phyloP scores from a whole-genome alignment of 176 grass and related monocot genomes.

The Raddia distichophylla region DNA sequence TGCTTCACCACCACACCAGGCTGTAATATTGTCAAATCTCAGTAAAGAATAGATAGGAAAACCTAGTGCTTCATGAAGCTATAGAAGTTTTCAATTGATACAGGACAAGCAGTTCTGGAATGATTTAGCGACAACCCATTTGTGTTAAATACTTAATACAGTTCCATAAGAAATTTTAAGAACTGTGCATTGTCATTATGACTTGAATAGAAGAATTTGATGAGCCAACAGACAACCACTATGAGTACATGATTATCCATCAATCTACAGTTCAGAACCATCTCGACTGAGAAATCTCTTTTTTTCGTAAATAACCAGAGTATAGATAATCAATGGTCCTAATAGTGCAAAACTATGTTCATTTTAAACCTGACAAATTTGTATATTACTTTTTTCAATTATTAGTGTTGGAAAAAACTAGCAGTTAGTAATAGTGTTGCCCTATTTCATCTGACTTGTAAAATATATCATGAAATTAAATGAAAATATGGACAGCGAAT shows the following conservation, averaged over 20 bases:
- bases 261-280: background rate
- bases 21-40: constrained; percentile 58
- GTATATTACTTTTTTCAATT: background rate
- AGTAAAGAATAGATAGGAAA: constrained; percentile 20
- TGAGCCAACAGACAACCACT: background rate
- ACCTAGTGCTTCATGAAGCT: background rate
- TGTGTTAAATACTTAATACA: background rate
- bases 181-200: constrained; percentile 6
- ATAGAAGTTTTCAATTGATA: background rate
- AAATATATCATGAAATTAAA: background rate
- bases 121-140: background rate
- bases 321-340: constrained; percentile 1
- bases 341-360: background rate
- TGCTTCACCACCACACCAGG: constrained; percentile 77
- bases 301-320: constrained; percentile 21
- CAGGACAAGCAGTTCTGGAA: background rate
- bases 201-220: constrained; percentile 5
- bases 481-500: background rate
- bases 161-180: background rate
- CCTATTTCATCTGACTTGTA: background rate
- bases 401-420: background rate
- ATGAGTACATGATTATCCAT: background rate
- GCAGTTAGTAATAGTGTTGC: background rate
- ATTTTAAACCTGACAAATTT: background rate
- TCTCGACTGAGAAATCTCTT: background rate